Conservation (phyloP, 495 filamentous ascomycete genomes). For the Daldinia decipiens region DNA sequence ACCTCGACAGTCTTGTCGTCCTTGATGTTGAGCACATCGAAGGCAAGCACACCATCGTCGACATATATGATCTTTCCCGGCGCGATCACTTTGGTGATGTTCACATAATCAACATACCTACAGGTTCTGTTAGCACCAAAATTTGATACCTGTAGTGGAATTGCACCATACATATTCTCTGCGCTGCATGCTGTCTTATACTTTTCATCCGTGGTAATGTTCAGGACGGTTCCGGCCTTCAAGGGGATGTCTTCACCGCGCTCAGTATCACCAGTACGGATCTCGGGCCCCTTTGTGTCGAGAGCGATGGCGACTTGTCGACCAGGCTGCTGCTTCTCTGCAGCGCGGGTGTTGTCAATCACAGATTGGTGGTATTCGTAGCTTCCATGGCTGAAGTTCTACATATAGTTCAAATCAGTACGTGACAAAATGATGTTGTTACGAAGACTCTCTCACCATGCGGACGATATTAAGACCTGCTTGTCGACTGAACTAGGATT, state of each 20-base stretch:
- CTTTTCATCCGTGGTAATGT: constrained; percentile 97
- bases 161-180: constrained; percentile 84
- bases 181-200: constrained; percentile 85
- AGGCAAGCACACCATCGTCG: constrained; percentile 95
- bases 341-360: constrained; percentile 90
- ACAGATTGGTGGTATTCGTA: constrained; percentile 95
- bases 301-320: constrained; percentile 96
- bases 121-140: constrained; percentile 12
- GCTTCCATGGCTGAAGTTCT: constrained; percentile 96
- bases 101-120: constrained; percentile 99
- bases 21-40: constrained; percentile 87
- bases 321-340: constrained; percentile 76
- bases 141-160: not conserved
- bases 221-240: constrained; percentile 79
- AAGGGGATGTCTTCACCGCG: constrained; percentile 89
- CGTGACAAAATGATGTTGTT: not conserved
- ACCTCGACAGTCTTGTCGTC: constrained; percentile 88
- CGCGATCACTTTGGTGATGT: constrained; percentile 97
- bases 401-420: constrained; percentile 7
- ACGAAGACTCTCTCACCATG: constrained; percentile 49
- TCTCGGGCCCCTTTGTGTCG: constrained; percentile 99
- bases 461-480: constrained; percentile 96
- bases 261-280: constrained; percentile 92
- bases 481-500: constrained; percentile 21
- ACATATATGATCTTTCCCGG: constrained; percentile 97